Conservation (phyloP, 805 yeast genomes). For the Saturnispora halmiae region DNA sequence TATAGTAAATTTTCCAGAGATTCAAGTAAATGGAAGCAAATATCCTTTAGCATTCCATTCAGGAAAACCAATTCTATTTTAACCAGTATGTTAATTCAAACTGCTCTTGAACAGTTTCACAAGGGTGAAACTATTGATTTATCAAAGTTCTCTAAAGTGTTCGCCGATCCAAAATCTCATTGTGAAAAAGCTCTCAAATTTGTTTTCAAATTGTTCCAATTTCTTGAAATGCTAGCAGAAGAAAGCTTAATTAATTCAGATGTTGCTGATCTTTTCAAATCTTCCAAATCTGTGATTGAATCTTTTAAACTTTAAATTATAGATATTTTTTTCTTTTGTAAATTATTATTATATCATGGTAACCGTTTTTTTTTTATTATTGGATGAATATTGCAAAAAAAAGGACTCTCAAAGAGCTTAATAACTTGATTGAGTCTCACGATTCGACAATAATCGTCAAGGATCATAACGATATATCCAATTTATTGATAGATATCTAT, state of each 20-base stretch:
- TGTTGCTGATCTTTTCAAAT: conserved; percentile 8
- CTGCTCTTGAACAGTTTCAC: conserved; percentile 35
- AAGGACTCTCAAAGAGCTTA: conserved; percentile 5
- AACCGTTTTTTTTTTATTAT: too few relatives aligned
- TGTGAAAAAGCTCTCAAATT: conserved; percentile 19
- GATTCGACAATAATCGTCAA: conserved; percentile 5
- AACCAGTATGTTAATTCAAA: conserved; percentile 50
- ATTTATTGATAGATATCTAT: conserved; percentile 7
- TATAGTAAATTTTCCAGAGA: conserved; percentile 36
- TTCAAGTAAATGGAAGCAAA: conserved; percentile 47
- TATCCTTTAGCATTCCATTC: conserved; percentile 56
- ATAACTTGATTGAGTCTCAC: neutral
- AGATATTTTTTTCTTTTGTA: conserved; percentile 1
- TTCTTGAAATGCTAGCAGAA: conserved; percentile 17
- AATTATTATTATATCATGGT: conserved; percentile 1
- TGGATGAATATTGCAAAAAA: conserved; percentile 5
- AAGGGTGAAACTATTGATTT: conserved; percentile 14
- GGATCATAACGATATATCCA: neutral
- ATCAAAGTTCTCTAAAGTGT: conserved; percentile 14
- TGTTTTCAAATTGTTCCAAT: conserved; percentile 16
- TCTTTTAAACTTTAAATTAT: neutral
- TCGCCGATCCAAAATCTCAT: conserved; percentile 18
- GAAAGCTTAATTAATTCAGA: conserved; percentile 15
- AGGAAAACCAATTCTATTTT: conserved; percentile 47
- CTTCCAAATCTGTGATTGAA: conserved; percentile 8